These are phyloP conservation scores for Candida multigemmis DNA, from an alignment of 805 yeast species.

Conservation along the genomic window DNA sequence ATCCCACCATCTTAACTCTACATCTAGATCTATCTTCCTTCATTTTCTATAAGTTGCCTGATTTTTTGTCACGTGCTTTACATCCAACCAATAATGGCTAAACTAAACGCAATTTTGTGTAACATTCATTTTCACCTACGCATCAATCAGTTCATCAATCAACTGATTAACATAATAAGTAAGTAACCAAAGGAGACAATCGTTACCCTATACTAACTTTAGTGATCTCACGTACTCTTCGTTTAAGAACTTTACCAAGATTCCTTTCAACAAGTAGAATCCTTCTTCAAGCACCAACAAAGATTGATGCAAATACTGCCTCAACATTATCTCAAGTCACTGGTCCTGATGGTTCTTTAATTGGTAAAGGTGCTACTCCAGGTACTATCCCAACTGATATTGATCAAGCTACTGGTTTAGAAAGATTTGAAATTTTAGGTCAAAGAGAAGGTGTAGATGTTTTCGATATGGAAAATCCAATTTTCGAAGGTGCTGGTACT, in stretches of 20 bases:
- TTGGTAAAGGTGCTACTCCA: constrained; percentile 84
- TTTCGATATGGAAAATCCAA: constrained; percentile 83
- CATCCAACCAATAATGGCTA: too few relatives aligned
- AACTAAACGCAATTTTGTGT: too few relatives aligned
- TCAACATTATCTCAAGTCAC: constrained; percentile 65
- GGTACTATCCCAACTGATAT: constrained; percentile 87
- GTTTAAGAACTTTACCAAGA: constrained; percentile 10
- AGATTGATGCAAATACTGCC: constrained; percentile 53
- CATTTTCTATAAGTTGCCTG: too few relatives aligned
- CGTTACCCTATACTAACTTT: constrained; percentile 6
- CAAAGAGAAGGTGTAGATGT: constrained; percentile 93
- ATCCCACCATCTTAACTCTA: too few relatives aligned
- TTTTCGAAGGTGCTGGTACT: constrained; percentile 84
- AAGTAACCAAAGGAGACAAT: too few relatives aligned
- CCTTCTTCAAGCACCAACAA: constrained; percentile 11
- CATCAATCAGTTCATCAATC: too few relatives aligned
- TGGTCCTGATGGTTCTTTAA: constrained; percentile 60
- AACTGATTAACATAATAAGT: too few relatives aligned
- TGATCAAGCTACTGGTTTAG: constrained; percentile 98
- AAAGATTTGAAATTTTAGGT: constrained; percentile 90
- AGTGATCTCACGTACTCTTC: constrained; percentile 27
- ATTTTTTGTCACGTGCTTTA: too few relatives aligned
- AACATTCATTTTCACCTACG: too few relatives aligned
- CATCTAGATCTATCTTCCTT: too few relatives aligned
- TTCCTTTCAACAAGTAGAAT: constrained; percentile 25